phyloP scores from a whole-genome alignment of 495 filamentous ascomycete species.

The Penicillium samsonianum region DNA sequence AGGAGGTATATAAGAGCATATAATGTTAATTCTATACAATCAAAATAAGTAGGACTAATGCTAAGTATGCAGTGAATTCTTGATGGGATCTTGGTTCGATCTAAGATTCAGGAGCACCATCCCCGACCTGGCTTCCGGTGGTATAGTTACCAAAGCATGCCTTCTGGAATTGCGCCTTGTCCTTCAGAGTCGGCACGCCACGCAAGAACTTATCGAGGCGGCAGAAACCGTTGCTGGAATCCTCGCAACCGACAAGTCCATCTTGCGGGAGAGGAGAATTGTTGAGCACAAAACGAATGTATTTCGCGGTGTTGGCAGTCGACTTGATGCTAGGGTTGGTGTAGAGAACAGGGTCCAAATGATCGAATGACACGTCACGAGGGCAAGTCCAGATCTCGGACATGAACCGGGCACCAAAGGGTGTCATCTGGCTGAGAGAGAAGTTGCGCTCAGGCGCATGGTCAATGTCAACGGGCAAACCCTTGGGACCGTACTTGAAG shows the following conservation, averaged over 20 bases:
- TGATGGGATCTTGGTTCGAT: background rate
- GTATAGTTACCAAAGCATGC: constrained; percentile 35
- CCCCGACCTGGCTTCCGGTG: constrained; percentile 29
- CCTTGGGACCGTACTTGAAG: constrained; percentile 27
- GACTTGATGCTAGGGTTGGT: constrained; percentile 26
- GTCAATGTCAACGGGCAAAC: constrained; percentile 49
- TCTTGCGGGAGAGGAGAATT: constrained; percentile 29
- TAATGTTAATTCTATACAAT: no score
- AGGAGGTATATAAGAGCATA: no score
- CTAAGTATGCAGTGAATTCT: no score
- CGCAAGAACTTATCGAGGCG: constrained; percentile 25
- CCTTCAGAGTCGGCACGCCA: constrained; percentile 23
- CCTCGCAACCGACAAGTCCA: constrained; percentile 33
- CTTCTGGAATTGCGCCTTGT: constrained; percentile 28
- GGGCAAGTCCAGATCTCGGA: constrained; percentile 57
- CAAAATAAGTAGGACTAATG: no score
- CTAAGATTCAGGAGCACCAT: constrained; percentile 29
- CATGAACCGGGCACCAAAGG: constrained; percentile 63
- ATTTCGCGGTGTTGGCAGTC: constrained; percentile 17
- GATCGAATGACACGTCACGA: constrained; percentile 7
- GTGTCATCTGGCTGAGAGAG: constrained; percentile 44
- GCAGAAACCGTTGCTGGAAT: constrained; percentile 35
- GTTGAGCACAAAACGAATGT: constrained; percentile 38
- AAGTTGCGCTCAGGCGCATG: constrained; percentile 39
- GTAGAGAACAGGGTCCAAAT: constrained; percentile 29